Conservation (phyloP, 768 basidiomycete genomes). For the Trametopsis cervina region DNA sequence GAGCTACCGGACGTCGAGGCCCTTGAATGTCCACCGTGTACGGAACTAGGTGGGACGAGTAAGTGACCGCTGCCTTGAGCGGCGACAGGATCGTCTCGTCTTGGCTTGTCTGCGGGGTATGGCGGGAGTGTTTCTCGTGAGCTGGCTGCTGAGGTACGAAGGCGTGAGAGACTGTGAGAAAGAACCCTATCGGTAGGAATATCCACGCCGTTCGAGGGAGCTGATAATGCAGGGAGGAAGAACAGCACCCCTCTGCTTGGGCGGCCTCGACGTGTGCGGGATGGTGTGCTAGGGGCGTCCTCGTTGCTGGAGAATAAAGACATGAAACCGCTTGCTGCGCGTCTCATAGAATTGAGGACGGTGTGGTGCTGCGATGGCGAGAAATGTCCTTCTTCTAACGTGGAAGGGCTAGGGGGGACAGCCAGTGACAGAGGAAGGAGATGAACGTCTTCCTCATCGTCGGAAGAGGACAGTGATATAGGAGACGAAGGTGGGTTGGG, state of each 20-base stretch:
- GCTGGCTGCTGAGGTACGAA: slow-evolving; percentile 5
- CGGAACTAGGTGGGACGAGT: slow-evolving; percentile 5
- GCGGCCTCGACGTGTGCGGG: slow-evolving; percentile 34
- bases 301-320: slow-evolving; percentile 38
- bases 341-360: slow-evolving; percentile 45
- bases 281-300: slow-evolving; percentile 38
- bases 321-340: slow-evolving; percentile 52
- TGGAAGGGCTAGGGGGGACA: slow-evolving; percentile 47
- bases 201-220: slow-evolving; percentile 33
- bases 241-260: slow-evolving; percentile 61
- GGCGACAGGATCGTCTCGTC: slow-evolving; percentile 16
- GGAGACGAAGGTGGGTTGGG: slow-evolving; percentile 39
- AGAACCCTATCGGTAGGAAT: slow-evolving; percentile 20
- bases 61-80: not conserved
- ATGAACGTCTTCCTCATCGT: slow-evolving; percentile 41
- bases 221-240: slow-evolving; percentile 78
- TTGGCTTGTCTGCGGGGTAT: slow-evolving; percentile 40
- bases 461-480: slow-evolving; percentile 33
- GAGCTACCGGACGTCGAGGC: slow-evolving; percentile 3
- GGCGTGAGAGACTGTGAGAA: slow-evolving; percentile 22
- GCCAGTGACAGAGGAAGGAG: slow-evolving; percentile 61
- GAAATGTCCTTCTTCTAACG: slow-evolving; percentile 39
- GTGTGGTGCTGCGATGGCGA: slow-evolving; percentile 36
- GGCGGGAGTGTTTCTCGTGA: slow-evolving; percentile 1
- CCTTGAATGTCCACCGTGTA: not conserved